Evolutionary conservation across 768 basidiomycete genomes (phyloP).

Genomic region (Podaxis carcinomalis): DNA sequence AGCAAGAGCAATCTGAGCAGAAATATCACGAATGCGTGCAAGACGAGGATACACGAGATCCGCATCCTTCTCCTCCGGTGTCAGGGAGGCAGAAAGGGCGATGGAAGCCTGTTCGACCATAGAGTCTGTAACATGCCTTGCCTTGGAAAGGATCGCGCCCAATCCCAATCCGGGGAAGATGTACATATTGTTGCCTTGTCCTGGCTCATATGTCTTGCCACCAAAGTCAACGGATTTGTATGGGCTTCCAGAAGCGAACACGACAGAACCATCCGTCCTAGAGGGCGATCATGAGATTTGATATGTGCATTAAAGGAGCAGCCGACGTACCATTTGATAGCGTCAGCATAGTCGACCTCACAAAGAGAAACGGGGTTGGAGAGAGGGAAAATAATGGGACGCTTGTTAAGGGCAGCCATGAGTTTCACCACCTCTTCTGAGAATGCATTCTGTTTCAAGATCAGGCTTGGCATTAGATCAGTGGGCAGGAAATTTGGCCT

Average conservation of each 20-base stretch:
- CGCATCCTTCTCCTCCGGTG: constrained; percentile 46
- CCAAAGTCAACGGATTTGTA: constrained; percentile 50
- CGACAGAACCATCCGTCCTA: constrained; percentile 60
- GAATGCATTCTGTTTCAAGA: constrained; percentile 49
- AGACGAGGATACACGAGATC: constrained; percentile 69
- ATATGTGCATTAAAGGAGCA: background rate
- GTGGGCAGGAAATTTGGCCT: constrained; percentile 12
- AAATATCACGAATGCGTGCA: constrained; percentile 61
- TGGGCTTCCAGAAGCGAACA: constrained; percentile 74
- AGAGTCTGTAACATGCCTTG: constrained; percentile 55
- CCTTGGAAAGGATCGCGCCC: constrained; percentile 55
- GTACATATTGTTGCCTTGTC: constrained; percentile 83
- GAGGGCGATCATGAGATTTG: background rate
- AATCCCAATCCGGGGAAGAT: constrained; percentile 62
- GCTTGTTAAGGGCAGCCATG: constrained; percentile 61
- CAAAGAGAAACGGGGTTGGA: constrained; percentile 66
- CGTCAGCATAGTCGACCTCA: constrained; percentile 59
- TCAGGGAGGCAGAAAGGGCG: constrained; percentile 55
- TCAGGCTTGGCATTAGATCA: background rate
- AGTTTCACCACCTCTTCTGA: constrained; percentile 53
- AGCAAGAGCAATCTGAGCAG: constrained; percentile 54
- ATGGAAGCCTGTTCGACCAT: constrained; percentile 70
- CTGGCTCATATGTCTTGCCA: constrained; percentile 51
- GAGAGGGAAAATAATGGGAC: constrained; percentile 80
- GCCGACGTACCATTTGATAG: constrained; percentile 46